These are phyloP conservation scores for Kockiozyma suomiensis DNA, from an alignment of 805 yeast genomes.

Conservation along the genomic window DNA sequence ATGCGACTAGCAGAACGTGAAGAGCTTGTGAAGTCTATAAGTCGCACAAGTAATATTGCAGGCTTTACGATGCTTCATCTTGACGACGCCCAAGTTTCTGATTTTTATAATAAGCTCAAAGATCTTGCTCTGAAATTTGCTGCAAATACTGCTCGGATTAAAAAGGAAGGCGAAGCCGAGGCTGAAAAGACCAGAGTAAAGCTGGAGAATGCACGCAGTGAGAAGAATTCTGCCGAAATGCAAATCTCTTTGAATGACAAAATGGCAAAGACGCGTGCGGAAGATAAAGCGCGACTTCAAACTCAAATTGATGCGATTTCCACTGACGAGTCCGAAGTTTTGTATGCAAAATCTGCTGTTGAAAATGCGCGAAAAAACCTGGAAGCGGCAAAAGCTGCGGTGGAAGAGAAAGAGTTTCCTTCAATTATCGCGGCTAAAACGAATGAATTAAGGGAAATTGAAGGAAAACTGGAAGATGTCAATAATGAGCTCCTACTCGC, in stretches of 20 bases:
- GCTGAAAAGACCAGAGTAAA: conserved; percentile 31
- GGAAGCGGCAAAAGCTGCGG: conserved; percentile 35
- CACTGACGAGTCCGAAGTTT: conserved; percentile 53
- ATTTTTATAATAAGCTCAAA: conserved; percentile 15
- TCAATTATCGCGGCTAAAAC: conserved; percentile 1
- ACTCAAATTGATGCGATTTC: conserved; percentile 46
- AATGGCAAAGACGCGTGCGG: conserved; percentile 29
- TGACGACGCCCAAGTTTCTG: conserved; percentile 16
- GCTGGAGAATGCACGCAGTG: conserved; percentile 37
- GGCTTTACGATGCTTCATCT: conserved; percentile 19
- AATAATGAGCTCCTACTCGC: conserved; percentile 54
- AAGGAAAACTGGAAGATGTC: conserved; percentile 51
- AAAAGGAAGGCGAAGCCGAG: conserved; percentile 40
- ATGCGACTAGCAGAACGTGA: conserved; percentile 21
- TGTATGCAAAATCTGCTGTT: conserved; percentile 45
- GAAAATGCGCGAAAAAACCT: conserved; percentile 45
- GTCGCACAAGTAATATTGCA: conserved; percentile 13
- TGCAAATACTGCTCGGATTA: conserved; percentile 24
- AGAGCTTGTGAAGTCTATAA: conserved; percentile 19
- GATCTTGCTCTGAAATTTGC: not conserved
- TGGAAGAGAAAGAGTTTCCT: conserved; percentile 19
- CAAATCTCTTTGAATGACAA: conserved; percentile 13
- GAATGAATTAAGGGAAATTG: conserved; percentile 27
- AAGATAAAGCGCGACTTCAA: conserved; percentile 47
- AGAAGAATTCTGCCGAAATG: conserved; percentile 37